phyloP scores from a whole-genome alignment of 225 moss, liverwort and hornwort genomes.

The Marchantia paleacea region DNA sequence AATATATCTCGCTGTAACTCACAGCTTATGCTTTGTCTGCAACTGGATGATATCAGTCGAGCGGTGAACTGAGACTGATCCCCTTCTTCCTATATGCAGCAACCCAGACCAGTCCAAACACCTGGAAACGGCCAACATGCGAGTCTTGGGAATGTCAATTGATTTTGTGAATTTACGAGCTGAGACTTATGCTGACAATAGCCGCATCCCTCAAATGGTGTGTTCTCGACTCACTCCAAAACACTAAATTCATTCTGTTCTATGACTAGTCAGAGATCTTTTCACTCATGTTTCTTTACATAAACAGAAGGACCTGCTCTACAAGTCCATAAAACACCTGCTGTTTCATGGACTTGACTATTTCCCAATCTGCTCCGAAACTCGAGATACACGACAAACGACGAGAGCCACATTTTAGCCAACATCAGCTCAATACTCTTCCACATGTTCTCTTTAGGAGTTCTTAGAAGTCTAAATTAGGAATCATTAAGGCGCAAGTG shows the following conservation, averaged over 20 bases:
- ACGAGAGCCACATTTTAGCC: too few species aligned
- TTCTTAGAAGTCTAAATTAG: too few species aligned
- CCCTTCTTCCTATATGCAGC: constrained; percentile 37
- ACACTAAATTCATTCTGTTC: background rate
- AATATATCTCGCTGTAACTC: background rate
- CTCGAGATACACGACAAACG: too few species aligned
- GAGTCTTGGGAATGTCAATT: constrained; percentile 66
- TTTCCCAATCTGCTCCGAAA: too few species aligned
- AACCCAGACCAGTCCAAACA: constrained; percentile 97
- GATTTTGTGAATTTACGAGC: constrained; percentile 91
- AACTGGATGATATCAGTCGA: background rate
- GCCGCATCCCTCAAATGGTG: constrained; percentile 87
- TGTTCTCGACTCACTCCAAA: background rate
- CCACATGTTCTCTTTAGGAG: too few species aligned
- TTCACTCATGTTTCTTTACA: too few species aligned
- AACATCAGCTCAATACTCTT: too few species aligned
- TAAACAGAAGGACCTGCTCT: too few species aligned
- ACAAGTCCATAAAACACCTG: too few species aligned
- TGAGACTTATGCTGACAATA: constrained; percentile 70
- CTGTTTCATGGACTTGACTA: too few species aligned
- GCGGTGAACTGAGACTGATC: background rate
- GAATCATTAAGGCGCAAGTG: too few species aligned
- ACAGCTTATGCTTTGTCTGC: background rate
- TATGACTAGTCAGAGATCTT: background rate
- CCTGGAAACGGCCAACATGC: constrained; percentile 92